Conservation (phyloP, 1,284 basidiomycete genomes). For the Athelia sp. region DNA sequence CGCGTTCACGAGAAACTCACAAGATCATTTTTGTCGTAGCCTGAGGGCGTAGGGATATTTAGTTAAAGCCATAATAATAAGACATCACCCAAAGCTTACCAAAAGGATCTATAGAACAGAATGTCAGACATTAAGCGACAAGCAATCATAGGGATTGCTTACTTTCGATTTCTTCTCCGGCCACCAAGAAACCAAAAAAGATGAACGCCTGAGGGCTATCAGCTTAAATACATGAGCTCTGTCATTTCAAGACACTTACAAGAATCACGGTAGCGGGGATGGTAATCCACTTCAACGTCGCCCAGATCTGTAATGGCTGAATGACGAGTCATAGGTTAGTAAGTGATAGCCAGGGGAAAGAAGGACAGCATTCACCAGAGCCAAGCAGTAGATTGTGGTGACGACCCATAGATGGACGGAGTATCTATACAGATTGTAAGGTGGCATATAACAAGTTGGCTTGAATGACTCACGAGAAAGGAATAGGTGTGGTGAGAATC, state of each 20-base stretch:
- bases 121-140: not conserved
- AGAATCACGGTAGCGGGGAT: conserved; percentile 54
- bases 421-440: conserved; percentile 33
- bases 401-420: conserved; percentile 63
- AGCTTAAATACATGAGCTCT: conserved; percentile 67
- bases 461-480: conserved; percentile 55
- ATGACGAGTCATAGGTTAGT: not conserved
- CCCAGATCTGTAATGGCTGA: conserved; percentile 69
- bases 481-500: conserved; percentile 76
- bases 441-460: no score
- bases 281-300: conserved; percentile 55
- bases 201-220: conserved; percentile 58
- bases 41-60: conserved; percentile 13
- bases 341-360: conserved; percentile 9
- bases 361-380: conserved; percentile 42
- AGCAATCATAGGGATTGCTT: conserved; percentile 16
- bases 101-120: conserved; percentile 44
- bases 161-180: conserved; percentile 71
- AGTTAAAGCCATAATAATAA: conserved; percentile 16
- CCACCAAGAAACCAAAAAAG: conserved; percentile 67
- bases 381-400: conserved; percentile 52
- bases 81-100: conserved; percentile 23
- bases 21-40: conserved; percentile 67
- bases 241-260: conserved; percentile 28
- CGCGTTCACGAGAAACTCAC: conserved; percentile 28